phyloP scores from a whole-genome alignment of 225 moss, liverwort and hornwort genomes.

The Sphagnum tenellum region DNA sequence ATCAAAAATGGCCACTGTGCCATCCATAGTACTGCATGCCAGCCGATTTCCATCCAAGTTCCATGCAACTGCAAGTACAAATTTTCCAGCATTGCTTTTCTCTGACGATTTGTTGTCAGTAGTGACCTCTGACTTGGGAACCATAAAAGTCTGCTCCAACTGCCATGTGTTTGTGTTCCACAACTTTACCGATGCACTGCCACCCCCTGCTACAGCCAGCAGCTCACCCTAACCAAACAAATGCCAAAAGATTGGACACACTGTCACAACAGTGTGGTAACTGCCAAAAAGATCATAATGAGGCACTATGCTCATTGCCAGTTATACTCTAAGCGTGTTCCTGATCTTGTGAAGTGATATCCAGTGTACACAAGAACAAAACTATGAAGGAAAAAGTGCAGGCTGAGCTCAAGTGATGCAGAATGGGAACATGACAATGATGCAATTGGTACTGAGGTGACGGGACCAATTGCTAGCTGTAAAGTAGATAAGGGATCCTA shows the following conservation, averaged over 20 bases:
- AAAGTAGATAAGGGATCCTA: too few relatives aligned
- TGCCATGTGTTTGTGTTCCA: conserved; percentile 87
- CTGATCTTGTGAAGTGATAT: too few relatives aligned
- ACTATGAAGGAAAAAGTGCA: too few relatives aligned
- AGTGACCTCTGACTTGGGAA: conserved; percentile 44
- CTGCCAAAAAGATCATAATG: too few relatives aligned
- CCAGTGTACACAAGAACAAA: too few relatives aligned
- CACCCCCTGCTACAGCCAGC: conserved; percentile 92
- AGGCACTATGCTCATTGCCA: too few relatives aligned
- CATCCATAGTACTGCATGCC: conserved; percentile 96
- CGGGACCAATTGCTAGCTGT: too few relatives aligned
- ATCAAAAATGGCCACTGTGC: conserved; percentile 79
- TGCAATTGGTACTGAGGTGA: too few relatives aligned
- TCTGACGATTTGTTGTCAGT: conserved; percentile 46
- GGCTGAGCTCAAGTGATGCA: too few relatives aligned
- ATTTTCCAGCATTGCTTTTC: conserved; percentile 68
- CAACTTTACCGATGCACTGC: conserved; percentile 78
- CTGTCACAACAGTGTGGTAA: too few relatives aligned
- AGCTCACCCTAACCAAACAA: conserved; percentile 46
- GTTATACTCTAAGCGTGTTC: too few relatives aligned
- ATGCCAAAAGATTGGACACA: conserved; percentile 1
- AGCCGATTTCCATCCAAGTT: conserved; percentile 81
- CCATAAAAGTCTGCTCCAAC: conserved; percentile 50
- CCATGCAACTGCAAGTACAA: conserved; percentile 87
- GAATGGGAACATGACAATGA: too few relatives aligned